These are phyloP conservation scores for Solanum corneliomulleri DNA, from an alignment of 257 asterid genomes.

Conservation along the genomic window DNA sequence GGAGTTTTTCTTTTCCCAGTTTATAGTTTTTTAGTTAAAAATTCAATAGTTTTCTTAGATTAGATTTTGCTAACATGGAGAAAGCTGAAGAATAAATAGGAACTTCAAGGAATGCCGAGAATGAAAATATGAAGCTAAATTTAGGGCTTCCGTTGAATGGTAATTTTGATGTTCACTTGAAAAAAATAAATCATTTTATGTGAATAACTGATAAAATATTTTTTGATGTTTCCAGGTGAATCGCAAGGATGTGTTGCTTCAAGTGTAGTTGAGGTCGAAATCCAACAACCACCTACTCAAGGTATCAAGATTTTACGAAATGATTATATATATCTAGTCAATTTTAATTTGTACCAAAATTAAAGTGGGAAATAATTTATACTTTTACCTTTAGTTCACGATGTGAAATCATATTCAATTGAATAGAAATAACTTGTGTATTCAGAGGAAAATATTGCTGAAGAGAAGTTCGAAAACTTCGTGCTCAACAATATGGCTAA, in stretches of 20 bases:
- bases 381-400: not conserved
- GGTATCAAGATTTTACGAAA: constrained; percentile 21
- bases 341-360: not conserved
- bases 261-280: constrained; percentile 28
- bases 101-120: constrained; percentile 14
- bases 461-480: constrained; percentile 4
- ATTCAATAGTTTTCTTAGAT: not conserved
- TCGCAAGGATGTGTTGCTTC: constrained; percentile 40
- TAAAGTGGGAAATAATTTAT: too few species aligned
- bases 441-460: not conserved
- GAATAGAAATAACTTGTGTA: not conserved
- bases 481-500: constrained; percentile 51
- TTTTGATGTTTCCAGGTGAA: constrained; percentile 19
- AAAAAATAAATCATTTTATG: too few species aligned
- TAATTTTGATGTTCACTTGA: not conserved
- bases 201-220: constrained; percentile 45
- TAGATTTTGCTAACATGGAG: constrained; percentile 11
- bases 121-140: constrained; percentile 19
- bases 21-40: too few species aligned
- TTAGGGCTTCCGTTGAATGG: constrained; percentile 28
- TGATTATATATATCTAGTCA: not conserved
- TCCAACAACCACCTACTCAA: constrained; percentile 16
- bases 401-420: not conserved
- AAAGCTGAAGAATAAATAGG: constrained; percentile 4
- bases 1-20: too few species aligned